These are phyloP conservation scores for Podaxis sp. DNA, from an alignment of 768 basidiomycete species.

Conservation along the genomic window DNA sequence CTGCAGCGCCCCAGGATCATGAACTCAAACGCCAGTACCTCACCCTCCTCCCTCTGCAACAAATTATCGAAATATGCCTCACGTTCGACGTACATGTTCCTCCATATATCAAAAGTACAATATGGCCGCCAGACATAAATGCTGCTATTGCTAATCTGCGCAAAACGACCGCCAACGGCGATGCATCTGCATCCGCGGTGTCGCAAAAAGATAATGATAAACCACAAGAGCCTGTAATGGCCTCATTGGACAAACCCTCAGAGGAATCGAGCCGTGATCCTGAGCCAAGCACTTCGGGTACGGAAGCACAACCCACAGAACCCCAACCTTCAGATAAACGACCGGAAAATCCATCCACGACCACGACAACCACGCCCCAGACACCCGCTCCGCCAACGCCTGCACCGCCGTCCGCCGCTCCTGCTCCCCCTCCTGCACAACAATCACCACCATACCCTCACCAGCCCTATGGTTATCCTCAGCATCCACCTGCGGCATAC, in stretches of 20 bases:
- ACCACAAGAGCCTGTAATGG: constrained; percentile 14
- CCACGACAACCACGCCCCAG: constrained; percentile 15
- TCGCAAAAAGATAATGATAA: constrained; percentile 12
- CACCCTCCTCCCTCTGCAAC: constrained; percentile 60
- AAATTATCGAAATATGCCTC: constrained; percentile 80
- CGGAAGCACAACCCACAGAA: constrained; percentile 21
- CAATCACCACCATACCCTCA: constrained; percentile 42
- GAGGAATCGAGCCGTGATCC: constrained; percentile 3
- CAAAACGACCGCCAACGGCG: constrained; percentile 27
- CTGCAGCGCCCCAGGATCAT: constrained; percentile 43
- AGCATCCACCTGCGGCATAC: constrained; percentile 51
- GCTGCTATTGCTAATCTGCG: constrained; percentile 59
- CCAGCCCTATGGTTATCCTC: constrained; percentile 53
- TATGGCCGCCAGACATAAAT: constrained; percentile 74
- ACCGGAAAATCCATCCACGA: constrained; percentile 7
- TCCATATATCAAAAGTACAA: constrained; percentile 56
- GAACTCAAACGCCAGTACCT: constrained; percentile 75
- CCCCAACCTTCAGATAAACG: constrained; percentile 24
- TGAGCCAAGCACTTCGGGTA: constrained; percentile 13
- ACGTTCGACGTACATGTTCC: constrained; percentile 70
- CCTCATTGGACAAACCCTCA: constrained; percentile 1
- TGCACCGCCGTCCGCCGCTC: constrained; percentile 18
- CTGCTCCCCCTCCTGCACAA: constrained; percentile 16
- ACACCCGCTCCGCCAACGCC: constrained; percentile 20
- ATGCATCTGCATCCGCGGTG: constrained; percentile 13